Evolutionary conservation across 2,329 filamentous ascomycete species (phyloP).

Genomic region (Penicillium sp.): DNA sequence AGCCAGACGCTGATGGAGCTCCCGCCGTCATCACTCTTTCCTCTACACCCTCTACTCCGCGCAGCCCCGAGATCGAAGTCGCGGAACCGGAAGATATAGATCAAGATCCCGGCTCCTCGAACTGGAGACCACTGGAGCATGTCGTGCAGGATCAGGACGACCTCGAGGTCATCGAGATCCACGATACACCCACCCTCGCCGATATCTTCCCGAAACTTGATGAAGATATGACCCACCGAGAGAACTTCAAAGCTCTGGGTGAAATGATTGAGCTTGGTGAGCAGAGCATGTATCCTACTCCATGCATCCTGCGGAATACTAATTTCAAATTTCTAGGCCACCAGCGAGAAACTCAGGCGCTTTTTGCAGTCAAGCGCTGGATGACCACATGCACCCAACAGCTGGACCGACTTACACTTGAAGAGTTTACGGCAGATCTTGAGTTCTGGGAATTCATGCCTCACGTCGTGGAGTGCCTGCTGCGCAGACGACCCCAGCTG

Average conservation of each 20-base stretch:
- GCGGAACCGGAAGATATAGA: slow-evolving; percentile 53
- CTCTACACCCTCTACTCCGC: slow-evolving; percentile 42
- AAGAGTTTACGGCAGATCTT: slow-evolving; percentile 39
- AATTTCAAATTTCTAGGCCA: slow-evolving; percentile 26
- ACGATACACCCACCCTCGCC: slow-evolving; percentile 33
- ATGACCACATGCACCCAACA: slow-evolving; percentile 39
- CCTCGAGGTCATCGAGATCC: slow-evolving; percentile 38
- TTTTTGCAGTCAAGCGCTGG: slow-evolving; percentile 45
- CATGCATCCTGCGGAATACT: slow-evolving; percentile 3
- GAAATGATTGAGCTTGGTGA: slow-evolving; percentile 42
- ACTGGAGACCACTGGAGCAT: slow-evolving; percentile 44
- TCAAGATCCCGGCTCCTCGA: slow-evolving; percentile 47
- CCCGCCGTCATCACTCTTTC: slow-evolving; percentile 41
- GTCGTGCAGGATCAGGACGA: slow-evolving; percentile 32
- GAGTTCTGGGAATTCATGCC: slow-evolving; percentile 51
- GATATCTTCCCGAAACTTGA: slow-evolving; percentile 42
- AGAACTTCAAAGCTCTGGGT: slow-evolving; percentile 37
- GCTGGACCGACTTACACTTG: slow-evolving; percentile 36
- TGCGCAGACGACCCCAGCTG: slow-evolving; percentile 39
- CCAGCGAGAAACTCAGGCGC: slow-evolving; percentile 31
- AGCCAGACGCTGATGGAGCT: slow-evolving; percentile 22
- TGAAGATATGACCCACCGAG: slow-evolving; percentile 26
- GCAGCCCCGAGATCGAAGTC: slow-evolving; percentile 51
- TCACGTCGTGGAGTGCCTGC: slow-evolving; percentile 39
- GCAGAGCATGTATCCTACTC: slow-evolving; percentile 6